Evolutionary conservation across 169 alveolate species (phyloP), one percentile per base, ranked within the genome.

Genomic region (Theileria sp.): DNA sequence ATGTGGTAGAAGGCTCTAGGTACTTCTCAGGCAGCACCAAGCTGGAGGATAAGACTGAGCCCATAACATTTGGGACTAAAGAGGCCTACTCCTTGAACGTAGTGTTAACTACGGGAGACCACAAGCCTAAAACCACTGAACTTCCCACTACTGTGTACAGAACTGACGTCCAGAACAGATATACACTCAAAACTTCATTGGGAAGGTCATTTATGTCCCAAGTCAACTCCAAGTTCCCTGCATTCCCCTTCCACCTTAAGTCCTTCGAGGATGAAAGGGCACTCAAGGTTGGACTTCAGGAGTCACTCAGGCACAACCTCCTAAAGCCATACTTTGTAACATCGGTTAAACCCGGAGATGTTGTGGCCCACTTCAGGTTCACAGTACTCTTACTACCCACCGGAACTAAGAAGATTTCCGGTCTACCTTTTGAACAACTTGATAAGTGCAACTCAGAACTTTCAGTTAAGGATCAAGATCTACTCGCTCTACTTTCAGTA

Each of bases 231-330:
- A 87, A 87, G 77, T 93, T 79, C 92, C 94, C 91, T 73, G 94
- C 81, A 67, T 88, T 84, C 90, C 98, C 94, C 79, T 93, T 90
- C 77, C 93, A 88, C 49, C 70, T 92, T 30, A 80, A 86, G 60
- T 75, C 88, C 67, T 64, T 93, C 49, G 96, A 93, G 50, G 95
- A 91, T 79, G 94, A 93, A 73, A 77, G 94, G 61, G 93, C 89
- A 19, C 87, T 90, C 3, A 77, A 96, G 89, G 90, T 94, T 51
- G 99, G 99, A 13, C 97, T 98, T 38, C 95, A 97, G 51, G 99
- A 97, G 92, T 98, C 99, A 51, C 76, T 95, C 73, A 94, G 98
- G 75, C 99, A 98, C 84, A 97, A 96, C 72, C 92, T 98, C 72
- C 88, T 98, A 25, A 92, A 96, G 69, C 96, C 98, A 34, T 98